Conservation (phyloP, 2,329 filamentous ascomycete genomes). For the Simplicillium sp. region DNA sequence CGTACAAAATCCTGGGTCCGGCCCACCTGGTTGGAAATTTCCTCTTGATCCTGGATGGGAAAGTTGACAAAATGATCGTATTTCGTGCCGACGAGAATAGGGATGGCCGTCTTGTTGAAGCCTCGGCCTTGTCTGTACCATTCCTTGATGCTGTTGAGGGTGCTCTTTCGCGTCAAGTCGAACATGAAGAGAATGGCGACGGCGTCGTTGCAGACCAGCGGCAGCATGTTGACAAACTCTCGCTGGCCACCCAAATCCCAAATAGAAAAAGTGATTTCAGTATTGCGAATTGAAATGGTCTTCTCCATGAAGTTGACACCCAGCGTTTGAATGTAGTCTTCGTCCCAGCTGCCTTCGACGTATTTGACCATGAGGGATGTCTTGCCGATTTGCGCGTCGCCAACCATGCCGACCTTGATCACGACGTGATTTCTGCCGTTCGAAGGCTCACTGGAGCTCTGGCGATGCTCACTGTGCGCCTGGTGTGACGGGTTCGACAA, state of each 20-base stretch:
- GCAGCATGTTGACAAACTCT: slow-evolving; percentile 99
- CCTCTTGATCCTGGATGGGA: slow-evolving; percentile 91
- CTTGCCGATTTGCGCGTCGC: slow-evolving; percentile 97
- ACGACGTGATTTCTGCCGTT: slow-evolving; percentile 68
- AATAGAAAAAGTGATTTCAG: slow-evolving; percentile 98
- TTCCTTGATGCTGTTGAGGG: slow-evolving; percentile 97
- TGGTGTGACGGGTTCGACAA: slow-evolving; percentile 35
- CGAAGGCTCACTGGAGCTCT: slow-evolving; percentile 22
- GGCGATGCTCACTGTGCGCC: slow-evolving; percentile 35
- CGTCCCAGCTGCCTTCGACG: slow-evolving; percentile 98
- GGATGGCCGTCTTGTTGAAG: slow-evolving; percentile 99
- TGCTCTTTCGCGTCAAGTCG: slow-evolving; percentile 94
- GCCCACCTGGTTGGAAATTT: slow-evolving; percentile 87
- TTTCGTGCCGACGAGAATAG: slow-evolving; percentile 93
- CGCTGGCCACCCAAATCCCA: slow-evolving; percentile 97
- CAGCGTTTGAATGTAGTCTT: slow-evolving; percentile 97
- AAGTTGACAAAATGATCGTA: slow-evolving; percentile 99
- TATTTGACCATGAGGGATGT: slow-evolving; percentile 99
- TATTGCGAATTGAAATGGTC: slow-evolving; percentile 98
- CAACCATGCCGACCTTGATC: slow-evolving; percentile 99
- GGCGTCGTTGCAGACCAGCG: slow-evolving; percentile 97
- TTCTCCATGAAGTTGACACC: slow-evolving; percentile 99
- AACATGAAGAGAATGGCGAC: slow-evolving; percentile 99
- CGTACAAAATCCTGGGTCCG: too few relatives aligned
- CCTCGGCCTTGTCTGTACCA: slow-evolving; percentile 97